Evolutionary conservation across 495 filamentous ascomycete species (phyloP).

Genomic region (Pseudomonodictys pantanalensis): DNA sequence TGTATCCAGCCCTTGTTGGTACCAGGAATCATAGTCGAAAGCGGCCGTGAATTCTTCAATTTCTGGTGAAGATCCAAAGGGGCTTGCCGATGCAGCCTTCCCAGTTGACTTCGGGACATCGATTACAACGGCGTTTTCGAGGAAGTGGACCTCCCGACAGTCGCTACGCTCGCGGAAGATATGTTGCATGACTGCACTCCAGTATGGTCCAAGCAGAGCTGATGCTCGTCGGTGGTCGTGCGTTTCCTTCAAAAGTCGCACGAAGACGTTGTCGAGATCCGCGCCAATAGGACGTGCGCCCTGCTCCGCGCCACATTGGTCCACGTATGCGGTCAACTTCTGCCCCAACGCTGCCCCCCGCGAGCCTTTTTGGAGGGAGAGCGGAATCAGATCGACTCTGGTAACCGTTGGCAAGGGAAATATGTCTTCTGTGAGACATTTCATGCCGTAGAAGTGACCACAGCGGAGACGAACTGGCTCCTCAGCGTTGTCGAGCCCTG

Average conservation of each 20-base stretch:
- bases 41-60: no score
- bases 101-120: background rate
- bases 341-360: background rate
- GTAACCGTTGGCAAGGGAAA: background rate
- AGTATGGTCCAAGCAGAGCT: background rate
- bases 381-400: background rate
- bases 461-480: slow-evolving; percentile 1
- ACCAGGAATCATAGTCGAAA: no score
- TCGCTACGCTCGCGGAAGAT: background rate
- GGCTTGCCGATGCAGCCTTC: no score
- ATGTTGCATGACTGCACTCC: background rate
- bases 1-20: no score
- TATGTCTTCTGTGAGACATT: slow-evolving; percentile 4
- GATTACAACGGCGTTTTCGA: background rate
- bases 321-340: background rate
- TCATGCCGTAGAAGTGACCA: slow-evolving; percentile 1
- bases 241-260: background rate
- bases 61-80: no score
- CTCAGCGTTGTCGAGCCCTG: slow-evolving; percentile 8
- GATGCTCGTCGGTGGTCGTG: background rate
- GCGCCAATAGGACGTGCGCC: background rate
- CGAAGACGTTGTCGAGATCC: background rate
- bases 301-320: background rate
- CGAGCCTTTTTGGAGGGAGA: background rate
- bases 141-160: background rate